Conservation (phyloP, 768 basidiomycete species). For the Lactarius sp. region DNA sequence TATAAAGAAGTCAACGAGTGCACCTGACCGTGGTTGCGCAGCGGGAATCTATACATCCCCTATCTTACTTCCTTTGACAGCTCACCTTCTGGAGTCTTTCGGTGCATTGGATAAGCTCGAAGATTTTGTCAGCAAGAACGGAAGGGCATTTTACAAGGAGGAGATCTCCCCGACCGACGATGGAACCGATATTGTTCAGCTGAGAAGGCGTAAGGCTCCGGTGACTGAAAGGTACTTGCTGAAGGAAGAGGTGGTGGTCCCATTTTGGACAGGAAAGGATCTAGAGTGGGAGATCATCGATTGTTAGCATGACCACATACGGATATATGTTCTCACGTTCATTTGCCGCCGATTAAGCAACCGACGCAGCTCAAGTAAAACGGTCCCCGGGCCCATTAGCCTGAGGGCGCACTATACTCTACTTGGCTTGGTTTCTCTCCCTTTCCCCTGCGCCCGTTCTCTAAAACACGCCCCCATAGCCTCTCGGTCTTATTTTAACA, state of each 20-base stretch:
- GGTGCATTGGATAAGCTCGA: slow-evolving; percentile 78
- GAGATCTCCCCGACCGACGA: slow-evolving; percentile 31
- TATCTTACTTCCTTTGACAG: slow-evolving; percentile 84
- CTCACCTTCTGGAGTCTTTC: slow-evolving; percentile 83
- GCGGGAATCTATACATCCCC: slow-evolving; percentile 96
- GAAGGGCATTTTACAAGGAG: slow-evolving; percentile 72
- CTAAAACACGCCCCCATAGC: neutral
- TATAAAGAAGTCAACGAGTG: slow-evolving; percentile 60
- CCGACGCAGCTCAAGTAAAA: neutral
- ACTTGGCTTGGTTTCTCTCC: slow-evolving; percentile 6
- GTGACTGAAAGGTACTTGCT: slow-evolving; percentile 48
- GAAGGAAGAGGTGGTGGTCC: slow-evolving; percentile 55
- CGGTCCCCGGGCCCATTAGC: too few species aligned
- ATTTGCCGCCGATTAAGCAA: neutral
- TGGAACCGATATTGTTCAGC: slow-evolving; percentile 33
- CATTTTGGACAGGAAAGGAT: slow-evolving; percentile 85
- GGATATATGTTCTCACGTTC: slow-evolving; percentile 19
- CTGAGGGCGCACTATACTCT: slow-evolving; percentile 1
- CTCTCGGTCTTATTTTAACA: neutral
- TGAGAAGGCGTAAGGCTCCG: slow-evolving; percentile 39
- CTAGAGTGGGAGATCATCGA: slow-evolving; percentile 57
- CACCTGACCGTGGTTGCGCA: slow-evolving; percentile 72
- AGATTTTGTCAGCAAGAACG: slow-evolving; percentile 73
- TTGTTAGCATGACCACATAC: slow-evolving; percentile 1
- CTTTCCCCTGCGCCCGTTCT: neutral